These are phyloP conservation scores for Canariomyces notabilis DNA, from an alignment of 2,329 filamentous ascomycete genomes.

Conservation along the genomic window DNA sequence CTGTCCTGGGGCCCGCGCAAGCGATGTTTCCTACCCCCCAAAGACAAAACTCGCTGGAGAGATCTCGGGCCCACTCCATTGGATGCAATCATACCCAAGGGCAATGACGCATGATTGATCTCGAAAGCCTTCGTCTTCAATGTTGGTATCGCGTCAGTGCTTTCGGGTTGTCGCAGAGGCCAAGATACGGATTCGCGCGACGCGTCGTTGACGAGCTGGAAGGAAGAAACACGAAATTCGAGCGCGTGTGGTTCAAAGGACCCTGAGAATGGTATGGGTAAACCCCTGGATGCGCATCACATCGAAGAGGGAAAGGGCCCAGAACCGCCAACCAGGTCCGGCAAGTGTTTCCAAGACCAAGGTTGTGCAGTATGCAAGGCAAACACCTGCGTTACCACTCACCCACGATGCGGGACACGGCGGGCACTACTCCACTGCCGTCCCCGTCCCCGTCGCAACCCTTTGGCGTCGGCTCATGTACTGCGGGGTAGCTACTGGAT, in stretches of 20 bases:
- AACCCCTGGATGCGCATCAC: neutral
- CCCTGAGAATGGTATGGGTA: neutral
- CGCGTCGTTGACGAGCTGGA: too few relatives aligned
- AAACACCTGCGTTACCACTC: neutral
- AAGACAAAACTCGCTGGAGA: too few relatives aligned
- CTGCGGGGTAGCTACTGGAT: too few relatives aligned
- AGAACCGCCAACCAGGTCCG: neutral
- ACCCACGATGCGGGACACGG: neutral
- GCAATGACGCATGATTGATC: too few relatives aligned
- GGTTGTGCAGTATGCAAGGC: conserved; percentile 1
- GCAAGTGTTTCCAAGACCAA: neutral
- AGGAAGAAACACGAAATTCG: neutral
- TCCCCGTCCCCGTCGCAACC: neutral
- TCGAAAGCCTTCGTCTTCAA: too few relatives aligned
- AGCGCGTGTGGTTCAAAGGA: neutral
- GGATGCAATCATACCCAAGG: too few relatives aligned
- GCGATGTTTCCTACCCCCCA: too few relatives aligned
- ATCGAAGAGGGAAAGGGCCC: neutral
- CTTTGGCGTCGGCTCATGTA: neutral
- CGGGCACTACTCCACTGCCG: neutral
- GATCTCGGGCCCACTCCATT: too few relatives aligned
- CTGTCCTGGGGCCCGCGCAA: too few relatives aligned
- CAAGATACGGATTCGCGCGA: too few relatives aligned
- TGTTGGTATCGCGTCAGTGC: too few relatives aligned
- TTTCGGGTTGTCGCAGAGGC: too few relatives aligned